These are phyloP conservation scores for Xylona heveae DNA, from an alignment of 495 filamentous ascomycete genomes.

Conservation along the genomic window DNA sequence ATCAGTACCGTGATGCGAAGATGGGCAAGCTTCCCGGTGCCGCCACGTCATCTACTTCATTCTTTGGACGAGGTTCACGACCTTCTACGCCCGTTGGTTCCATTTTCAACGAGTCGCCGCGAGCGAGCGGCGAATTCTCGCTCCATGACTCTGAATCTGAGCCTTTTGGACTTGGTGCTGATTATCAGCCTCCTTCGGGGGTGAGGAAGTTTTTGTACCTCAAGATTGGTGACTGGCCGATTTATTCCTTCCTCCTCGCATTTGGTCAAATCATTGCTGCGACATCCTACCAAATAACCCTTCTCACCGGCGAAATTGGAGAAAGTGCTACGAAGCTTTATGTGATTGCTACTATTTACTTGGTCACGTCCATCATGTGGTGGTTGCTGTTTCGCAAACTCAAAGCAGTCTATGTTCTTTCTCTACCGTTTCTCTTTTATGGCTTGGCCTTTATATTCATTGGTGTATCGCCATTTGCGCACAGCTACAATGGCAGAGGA, in stretches of 20 bases:
- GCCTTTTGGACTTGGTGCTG: conserved; percentile 38
- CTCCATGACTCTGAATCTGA: conserved; percentile 9
- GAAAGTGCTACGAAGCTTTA: conserved; percentile 23
- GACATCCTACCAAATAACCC: conserved; percentile 45
- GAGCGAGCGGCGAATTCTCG: conserved; percentile 14
- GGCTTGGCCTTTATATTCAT: no score
- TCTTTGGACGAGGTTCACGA: conserved; percentile 4
- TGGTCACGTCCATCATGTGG: conserved; percentile 33
- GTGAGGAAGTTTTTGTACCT: conserved; percentile 4
- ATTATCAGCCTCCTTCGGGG: conserved; percentile 1
- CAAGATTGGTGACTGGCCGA: conserved; percentile 35
- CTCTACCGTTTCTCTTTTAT: conserved; percentile 36
- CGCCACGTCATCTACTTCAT: neutral
- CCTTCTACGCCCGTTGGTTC: conserved; percentile 15
- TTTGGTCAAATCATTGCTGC: conserved; percentile 42
- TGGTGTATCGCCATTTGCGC: conserved; percentile 28
- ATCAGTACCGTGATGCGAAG: conserved; percentile 31
- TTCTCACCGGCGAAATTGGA: conserved; percentile 34
- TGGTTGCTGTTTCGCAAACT: conserved; percentile 35
- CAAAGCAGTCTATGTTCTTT: conserved; percentile 32
- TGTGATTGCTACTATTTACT: conserved; percentile 31
- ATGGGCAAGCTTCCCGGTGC: conserved; percentile 9
- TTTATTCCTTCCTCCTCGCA: conserved; percentile 48
- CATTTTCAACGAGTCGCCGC: conserved; percentile 19
- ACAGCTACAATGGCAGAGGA: conserved; percentile 14